These are phyloP conservation scores for Ophiostoma pallidulum DNA, from an alignment of 2,329 filamentous ascomycete species.

Conservation along the genomic window DNA sequence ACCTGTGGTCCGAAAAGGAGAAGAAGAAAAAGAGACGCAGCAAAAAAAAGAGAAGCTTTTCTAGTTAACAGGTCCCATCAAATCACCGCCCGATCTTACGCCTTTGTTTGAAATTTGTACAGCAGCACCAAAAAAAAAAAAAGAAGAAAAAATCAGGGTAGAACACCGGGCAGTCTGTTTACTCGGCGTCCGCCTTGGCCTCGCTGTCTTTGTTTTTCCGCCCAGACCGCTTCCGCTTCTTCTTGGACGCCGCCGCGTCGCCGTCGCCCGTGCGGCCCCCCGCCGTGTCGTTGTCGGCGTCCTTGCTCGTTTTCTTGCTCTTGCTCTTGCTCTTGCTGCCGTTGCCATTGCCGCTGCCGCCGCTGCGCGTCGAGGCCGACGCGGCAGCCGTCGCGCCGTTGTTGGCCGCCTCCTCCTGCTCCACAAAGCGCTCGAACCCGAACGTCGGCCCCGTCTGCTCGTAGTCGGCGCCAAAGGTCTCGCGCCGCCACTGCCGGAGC, in stretches of 20 bases:
- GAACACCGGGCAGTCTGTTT: not conserved
- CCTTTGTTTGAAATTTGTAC: too few relatives aligned
- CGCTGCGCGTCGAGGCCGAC: too few relatives aligned
- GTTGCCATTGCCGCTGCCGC: not conserved
- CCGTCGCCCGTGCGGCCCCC: too few relatives aligned
- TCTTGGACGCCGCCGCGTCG: not conserved
- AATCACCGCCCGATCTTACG: too few relatives aligned
- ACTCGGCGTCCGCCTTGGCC: slow-evolving; percentile 7
- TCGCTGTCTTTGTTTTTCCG: slow-evolving; percentile 25
- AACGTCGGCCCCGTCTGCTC: slow-evolving; percentile 48
- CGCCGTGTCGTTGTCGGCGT: not conserved
- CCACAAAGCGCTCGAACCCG: slow-evolving; percentile 37
- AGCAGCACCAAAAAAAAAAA: not conserved
- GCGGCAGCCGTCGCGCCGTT: too few relatives aligned
- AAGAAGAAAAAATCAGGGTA: not conserved
- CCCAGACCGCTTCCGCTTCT: slow-evolving; percentile 43
- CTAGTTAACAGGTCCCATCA: too few relatives aligned
- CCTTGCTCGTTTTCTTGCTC: slow-evolving; percentile 28
- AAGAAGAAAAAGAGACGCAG: too few relatives aligned
- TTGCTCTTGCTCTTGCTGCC: slow-evolving; percentile 21
- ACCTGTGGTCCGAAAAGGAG: too few relatives aligned
- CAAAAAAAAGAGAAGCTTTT: too few relatives aligned
- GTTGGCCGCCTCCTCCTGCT: slow-evolving; percentile 16
- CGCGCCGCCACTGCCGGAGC: slow-evolving; percentile 71
- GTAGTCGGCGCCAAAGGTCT: slow-evolving; percentile 51